Base-by-base conservation (phyloP, 208 protist genomes). In the Wallacemonas collosoma region DNA sequence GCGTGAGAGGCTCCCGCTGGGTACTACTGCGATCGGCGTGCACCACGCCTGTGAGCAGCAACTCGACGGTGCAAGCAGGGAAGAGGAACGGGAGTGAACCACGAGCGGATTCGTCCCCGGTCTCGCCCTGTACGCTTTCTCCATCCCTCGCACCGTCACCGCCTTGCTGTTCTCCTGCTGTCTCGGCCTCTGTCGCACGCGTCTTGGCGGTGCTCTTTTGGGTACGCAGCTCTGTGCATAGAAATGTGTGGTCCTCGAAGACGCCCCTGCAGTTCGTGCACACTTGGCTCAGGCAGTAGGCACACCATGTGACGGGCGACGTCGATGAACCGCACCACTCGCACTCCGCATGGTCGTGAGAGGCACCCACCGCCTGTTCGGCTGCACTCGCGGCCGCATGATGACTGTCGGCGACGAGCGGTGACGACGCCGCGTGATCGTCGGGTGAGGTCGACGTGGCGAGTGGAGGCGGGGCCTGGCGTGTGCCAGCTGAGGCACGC, bases 321-420 rank as follows among this genome's bases (percentile, higher is more conserved):
- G 79, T 74, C 12, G 69, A n/a, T 17, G 53, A 57, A 36, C 77
- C 85, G 68, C 79, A 85, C 80, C 79, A 88, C 74, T 85, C 83
- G 47, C 80, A 85, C 41, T 88, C 83, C 2, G 71, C 71, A 17
- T 70, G 68, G 17, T 68, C 73, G 39, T 3, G 12, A 17, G 38
- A 53, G 3, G 41, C 41, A 50, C 1, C 36, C 0, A 14, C 5
- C 38, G 60, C 9, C 7, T 5, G 53, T n/a, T 6, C 9, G 9
- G 15, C 53, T 26, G 14, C 38, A 12, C 12, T 35, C 7, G 40
- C 60, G 38, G 41, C 39, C n/a, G 41, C 60, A 26, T 26, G 57
- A 39, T 12, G 15, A 17, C 54, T 7, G 54, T 35, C 35, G 9
- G 15, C 0, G 54, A 35, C 54, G 54, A 26, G 26, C 53, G 35